Percentiles rank a stretch among this genome's conserved stretches.
These are phyloP conservation scores for Dioscorea cayenensis DNA, from an alignment of 116 monocot genomes.

Conservation along the genomic window DNA sequence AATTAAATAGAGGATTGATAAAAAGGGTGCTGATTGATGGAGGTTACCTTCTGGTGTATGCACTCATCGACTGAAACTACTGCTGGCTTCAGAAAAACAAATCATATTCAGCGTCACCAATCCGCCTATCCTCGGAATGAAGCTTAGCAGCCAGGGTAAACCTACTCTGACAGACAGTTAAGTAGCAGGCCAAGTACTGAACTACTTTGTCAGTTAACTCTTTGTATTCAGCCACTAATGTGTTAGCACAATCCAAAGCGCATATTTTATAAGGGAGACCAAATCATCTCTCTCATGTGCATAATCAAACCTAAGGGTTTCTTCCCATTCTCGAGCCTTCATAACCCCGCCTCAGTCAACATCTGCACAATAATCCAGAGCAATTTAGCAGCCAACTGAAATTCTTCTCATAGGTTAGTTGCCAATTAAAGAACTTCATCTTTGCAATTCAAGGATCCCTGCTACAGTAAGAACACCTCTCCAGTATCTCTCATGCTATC, in stretches of 20 bases:
- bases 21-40: not conserved
- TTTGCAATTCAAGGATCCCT: constrained; percentile 36
- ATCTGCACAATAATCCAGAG: constrained; percentile 80
- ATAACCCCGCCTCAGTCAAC: constrained; percentile 44
- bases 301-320: constrained; percentile 70
- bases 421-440: constrained; percentile 56
- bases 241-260: constrained; percentile 64
- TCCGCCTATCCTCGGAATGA: constrained; percentile 41
- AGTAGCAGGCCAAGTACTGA: constrained; percentile 74
- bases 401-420: constrained; percentile 84
- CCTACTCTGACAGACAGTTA: constrained; percentile 91
- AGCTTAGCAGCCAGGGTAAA: constrained; percentile 70
- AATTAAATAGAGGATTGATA: not conserved
- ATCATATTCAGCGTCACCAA: constrained; percentile 65
- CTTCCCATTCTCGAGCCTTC: constrained; percentile 86
- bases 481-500: constrained; percentile 73
- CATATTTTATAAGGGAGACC: constrained; percentile 37
- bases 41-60: constrained; percentile 67
- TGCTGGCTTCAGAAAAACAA: constrained; percentile 73
- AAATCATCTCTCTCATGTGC: constrained; percentile 64
- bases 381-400: constrained; percentile 84
- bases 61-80: constrained; percentile 88
- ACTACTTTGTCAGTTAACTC: constrained; percentile 75
- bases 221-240: constrained; percentile 58
- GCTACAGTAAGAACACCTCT: constrained; percentile 74